A percentile compares a stretch with the other conserved stretches of the same genome.
These are phyloP conservation scores for Lactarius tabidus DNA, from an alignment of 768 basidiomycete genomes.

Conservation along the genomic window DNA sequence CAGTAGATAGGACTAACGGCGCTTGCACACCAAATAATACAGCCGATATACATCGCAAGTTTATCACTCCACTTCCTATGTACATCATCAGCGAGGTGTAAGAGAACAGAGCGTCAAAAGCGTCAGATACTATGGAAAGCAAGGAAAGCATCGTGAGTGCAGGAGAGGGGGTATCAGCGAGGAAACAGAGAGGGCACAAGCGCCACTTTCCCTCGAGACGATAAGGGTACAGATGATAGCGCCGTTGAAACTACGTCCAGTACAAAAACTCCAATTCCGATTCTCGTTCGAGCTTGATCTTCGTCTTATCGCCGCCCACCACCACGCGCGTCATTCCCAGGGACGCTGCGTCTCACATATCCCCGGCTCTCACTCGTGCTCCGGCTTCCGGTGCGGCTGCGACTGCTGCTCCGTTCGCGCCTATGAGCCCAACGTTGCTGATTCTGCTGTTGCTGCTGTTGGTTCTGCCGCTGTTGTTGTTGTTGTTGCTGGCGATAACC, in stretches of 20 bases:
- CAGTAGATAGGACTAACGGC: not conserved
- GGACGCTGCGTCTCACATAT: no score
- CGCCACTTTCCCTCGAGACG: no score
- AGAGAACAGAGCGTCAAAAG: not conserved
- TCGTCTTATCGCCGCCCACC: constrained; percentile 1
- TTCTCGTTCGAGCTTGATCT: not conserved
- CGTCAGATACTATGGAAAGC: not conserved
- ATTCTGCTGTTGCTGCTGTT: not conserved
- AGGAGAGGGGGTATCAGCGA: not conserved
- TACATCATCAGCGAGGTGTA: not conserved
- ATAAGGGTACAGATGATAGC: not conserved
- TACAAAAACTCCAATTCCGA: not conserved
- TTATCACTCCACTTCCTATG: not conserved
- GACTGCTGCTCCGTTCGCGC: not conserved
- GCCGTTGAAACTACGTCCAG: not conserved
- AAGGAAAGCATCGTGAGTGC: no score
- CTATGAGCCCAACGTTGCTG: no score
- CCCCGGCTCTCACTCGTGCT: no score
- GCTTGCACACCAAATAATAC: not conserved
- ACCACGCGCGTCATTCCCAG: not conserved
- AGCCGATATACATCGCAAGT: not conserved
- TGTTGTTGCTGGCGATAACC: not conserved
- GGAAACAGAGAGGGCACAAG: not conserved
- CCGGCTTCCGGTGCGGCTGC: not conserved
- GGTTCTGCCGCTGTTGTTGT: not conserved